Base-by-base conservation (phyloP, 345 rosid genomes). In the Carallia pectinifolia region DNA sequence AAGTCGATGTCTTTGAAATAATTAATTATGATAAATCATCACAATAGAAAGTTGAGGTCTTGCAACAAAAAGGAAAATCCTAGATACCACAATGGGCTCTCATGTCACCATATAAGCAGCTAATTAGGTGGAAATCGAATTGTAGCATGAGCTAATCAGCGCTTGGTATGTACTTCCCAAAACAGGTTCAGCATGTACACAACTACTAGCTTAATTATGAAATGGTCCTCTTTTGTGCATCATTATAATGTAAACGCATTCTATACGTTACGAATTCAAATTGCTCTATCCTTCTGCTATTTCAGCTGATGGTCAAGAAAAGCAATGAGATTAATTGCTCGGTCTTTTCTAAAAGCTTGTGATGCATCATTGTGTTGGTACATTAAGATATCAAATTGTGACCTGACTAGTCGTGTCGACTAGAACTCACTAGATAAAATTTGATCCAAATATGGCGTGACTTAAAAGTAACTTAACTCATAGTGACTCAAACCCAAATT, bases 241-340 rank as follows among this genome's bases (percentile, higher is more conserved):
- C 27, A 53, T 53, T 53, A 53, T 18, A 53, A 54, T 54, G 58
- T 54, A 30, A 54, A 19, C 10, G n/a, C 6, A 9, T 54, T 23
- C 29, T 54, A n/a, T 2, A 54, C 52, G n/a, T 23, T 40, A 6
- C 19, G 39, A 33, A 38, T 63, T 44, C 44, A 23, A 40, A 10
- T 54, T 34, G 53, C 30, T 16, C 47, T 29, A 62, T 4, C 53
- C 33, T 56, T 71, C 16, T 39, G 64, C 69, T 58, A 56, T 12
- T 56, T 23, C 55, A 17, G 59, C 64, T 40, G 64, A 71, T 64
- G 47, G 75, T 56, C 36, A 56, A 15, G 29, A 63, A 62, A 54
- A 53, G 40, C 6, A 16, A 7, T 27, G 36, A 23, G 23, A 23
- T 23, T 23, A 23, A 23, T 23, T 23, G 23, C 23, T 23, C 23